phyloP scores from a whole-genome alignment of 352 stramenopile species.

The Phytophthora constricta region DNA sequence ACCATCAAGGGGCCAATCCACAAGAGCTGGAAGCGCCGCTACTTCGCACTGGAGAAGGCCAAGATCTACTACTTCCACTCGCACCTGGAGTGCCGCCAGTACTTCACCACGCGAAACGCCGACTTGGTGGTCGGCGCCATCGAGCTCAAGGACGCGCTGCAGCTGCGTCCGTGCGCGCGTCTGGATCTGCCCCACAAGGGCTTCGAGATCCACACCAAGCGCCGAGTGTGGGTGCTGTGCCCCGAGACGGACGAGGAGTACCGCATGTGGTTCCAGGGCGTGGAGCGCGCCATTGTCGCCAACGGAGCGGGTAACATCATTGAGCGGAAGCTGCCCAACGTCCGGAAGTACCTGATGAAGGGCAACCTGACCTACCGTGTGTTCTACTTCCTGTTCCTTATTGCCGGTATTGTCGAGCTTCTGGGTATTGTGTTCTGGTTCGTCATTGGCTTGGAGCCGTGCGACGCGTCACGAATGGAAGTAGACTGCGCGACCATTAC shows the following conservation, averaged over 20 bases:
- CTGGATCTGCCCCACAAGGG: constrained; percentile 84
- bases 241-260: constrained; percentile 88
- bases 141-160: constrained; percentile 87
- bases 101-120: constrained; percentile 85
- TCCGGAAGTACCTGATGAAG: constrained; percentile 91
- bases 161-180: constrained; percentile 78
- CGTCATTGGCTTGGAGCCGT: constrained; percentile 79
- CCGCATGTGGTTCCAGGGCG: constrained; percentile 86
- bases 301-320: constrained; percentile 86
- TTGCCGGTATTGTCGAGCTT: constrained; percentile 75
- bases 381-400: constrained; percentile 82
- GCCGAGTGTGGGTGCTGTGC: constrained; percentile 88
- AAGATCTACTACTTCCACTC: constrained; percentile 92
- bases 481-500: constrained; percentile 71
- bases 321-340: constrained; percentile 86
- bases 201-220: constrained; percentile 85
- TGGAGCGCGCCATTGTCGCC: constrained; percentile 78
- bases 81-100: constrained; percentile 86
- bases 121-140: constrained; percentile 83
- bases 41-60: constrained; percentile 86
- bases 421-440: constrained; percentile 83
- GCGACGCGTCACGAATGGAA: constrained; percentile 57
- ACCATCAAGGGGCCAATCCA: constrained; percentile 88
- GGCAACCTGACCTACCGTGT: constrained; percentile 81
- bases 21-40: constrained; percentile 88